Evolutionary conservation across 2,329 filamentous ascomycete species (phyloP), one percentile per base, ranked within the genome.

Genomic region (Hypoxylon sp.): DNA sequence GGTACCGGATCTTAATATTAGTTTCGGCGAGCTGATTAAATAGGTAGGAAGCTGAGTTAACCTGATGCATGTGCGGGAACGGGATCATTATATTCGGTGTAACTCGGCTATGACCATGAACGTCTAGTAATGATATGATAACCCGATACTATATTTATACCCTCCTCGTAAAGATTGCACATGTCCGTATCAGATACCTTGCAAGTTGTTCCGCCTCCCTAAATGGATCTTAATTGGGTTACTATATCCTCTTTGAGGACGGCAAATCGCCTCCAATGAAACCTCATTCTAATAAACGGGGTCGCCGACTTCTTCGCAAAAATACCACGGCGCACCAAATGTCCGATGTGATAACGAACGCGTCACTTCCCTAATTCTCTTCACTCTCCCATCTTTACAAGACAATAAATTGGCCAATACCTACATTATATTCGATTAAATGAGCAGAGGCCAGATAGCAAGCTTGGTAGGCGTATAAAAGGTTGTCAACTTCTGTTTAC

Each of bases 401-500:
- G 4, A 43, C 46, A 9, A 45, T 29, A 37, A 62, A 66, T 61
- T 57, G 59, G 63, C 47, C 60, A 66, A 61, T 61, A 50, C 30
- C 55, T 61, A 48, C 46, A n/a, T 60, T 46, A 65, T 65, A 65
- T 68, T 63, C 47, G 55, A 62, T 62, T 63, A 63, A 58, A 62
- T 63, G 51, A 53, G 5, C 27, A 29, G 30, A 29, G 29, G 39
- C 3, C 54, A 58, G 61, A 59, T 60, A 34, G 32, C 16, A 32
- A 23, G 46, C 30, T 43, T 45, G 25, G 21, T 19, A 51, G 50
- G 14, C 39, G 47, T 63, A 50, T 43, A 39, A 47, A 56, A 21
- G 56, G 52, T 63, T 63, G 55, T 11, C 66, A 68, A 48, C 66
- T 68, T 25, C 66, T 65, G 25, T 50, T 68, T 68, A 37, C 30